Evolutionary conservation across 2,329 filamentous ascomycete species (phyloP), one percentile per base, ranked within the genome.

Genomic region (Parasarocladium wereldwijsianum): DNA sequence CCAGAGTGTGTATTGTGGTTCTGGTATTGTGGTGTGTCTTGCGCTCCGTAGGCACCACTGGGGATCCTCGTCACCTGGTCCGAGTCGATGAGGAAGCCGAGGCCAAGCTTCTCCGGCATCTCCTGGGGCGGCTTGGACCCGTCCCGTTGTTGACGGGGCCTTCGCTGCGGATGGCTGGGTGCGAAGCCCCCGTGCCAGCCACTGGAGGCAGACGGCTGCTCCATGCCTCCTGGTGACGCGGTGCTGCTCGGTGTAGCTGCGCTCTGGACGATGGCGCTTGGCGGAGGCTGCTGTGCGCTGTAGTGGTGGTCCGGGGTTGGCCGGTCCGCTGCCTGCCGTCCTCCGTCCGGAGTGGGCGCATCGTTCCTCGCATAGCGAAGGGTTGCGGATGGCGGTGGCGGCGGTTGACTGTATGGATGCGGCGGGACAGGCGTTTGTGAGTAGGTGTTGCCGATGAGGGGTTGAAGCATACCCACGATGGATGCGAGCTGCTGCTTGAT

Each of bases 31-130:
- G 52, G 42, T 7, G 56, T 50, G 37, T 67, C 63, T 34, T 62
- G 61, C 6, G 56, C 51, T 10, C 59, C 61, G 37, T 65, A 57
- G 22, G 60, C 35, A 16, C 64, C 61, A 28, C 60, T 64, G 24
- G 62, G 60, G 30, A 69, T 64, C 40, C 58, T 64, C 37, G 52
- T 62, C 14, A 64, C 60, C 28, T 70, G 65, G 6, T 65, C 62
- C 19, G 66, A 55, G 34, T 76, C 72, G 2, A 87, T 61, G 2
- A 90, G 58, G 40, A 85, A 86, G 34, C 75, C 76, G 18, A 90
- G 66, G 5, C 74, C 76, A 7, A 86, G 60, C 26, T 74, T 66
- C 44, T 86, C 80, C n/a, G n/a, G n/a, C n/a, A 15, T 17, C 13
- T 24, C 19, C 10, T 29, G n/a, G n/a, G 12, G 20, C 8, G 22